Evolutionary conservation across 192 early-diverging fungal species (phyloP), one percentile per base, ranked within the genome.

Genomic region (Haplosporangium gracile): DNA sequence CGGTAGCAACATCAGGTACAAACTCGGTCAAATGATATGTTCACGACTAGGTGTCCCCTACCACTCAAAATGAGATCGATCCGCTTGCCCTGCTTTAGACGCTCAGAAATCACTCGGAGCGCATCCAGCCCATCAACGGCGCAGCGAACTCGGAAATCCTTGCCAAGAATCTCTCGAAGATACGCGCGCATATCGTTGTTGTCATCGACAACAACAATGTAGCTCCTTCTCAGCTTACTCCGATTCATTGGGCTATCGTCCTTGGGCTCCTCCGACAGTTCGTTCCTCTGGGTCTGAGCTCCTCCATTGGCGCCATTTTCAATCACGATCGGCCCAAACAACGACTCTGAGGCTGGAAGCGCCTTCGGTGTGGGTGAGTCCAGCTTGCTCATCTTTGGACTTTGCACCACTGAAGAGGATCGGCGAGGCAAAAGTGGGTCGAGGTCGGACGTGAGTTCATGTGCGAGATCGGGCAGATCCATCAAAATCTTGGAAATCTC

Each of bases 101-200:
- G 22, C 47, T 85, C 78, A 6, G 74, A 77, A 36, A 89, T 82
- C 7, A 81, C 26, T 34, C 79, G 80, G 18, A 89, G 70, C 13
- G 85, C 88, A 73, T 89, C 85, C 77, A 80, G 69, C 6, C 88
- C 88, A 77, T 89, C 88, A 39, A 79, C 78, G 22, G 85, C 88
- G 68, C 82, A 76, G 5, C 72, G 78, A 6, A 87, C 79, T 36
- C 86, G 74, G 53, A 89, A 89, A 38, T 88, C 76, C 68, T 81
- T 83, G 29, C 65, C 86, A 10, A 89, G 80, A 26, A 89, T 73
- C 24, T 79, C 77, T 7, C 43, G 45, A 16, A 89, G 76, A 68
- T 89, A 85, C 0, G 83, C 69, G 7, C 91, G 68, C 91, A 91
- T 91, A 34, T 91, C 91, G 34, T 77, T 77, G 57, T 90, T 91